These are phyloP conservation scores for Eutrema japonicum DNA, from an alignment of 345 rosid genomes.

Conservation along the genomic window DNA sequence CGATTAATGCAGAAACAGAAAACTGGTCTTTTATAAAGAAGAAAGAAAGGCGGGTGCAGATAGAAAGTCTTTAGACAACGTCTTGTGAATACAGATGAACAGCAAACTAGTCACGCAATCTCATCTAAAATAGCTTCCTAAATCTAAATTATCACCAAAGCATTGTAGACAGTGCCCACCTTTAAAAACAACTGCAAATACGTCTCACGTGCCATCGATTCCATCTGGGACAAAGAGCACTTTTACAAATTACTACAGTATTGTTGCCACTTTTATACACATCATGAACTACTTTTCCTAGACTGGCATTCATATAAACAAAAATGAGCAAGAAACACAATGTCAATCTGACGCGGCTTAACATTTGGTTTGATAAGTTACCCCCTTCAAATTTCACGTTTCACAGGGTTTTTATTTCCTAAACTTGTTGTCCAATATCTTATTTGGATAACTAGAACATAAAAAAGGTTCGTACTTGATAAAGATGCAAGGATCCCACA, in stretches of 20 bases:
- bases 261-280: conserved; percentile 28
- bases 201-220: conserved; percentile 93
- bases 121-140: conserved; percentile 33
- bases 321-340: conserved; percentile 20
- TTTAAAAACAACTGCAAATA: conserved; percentile 65
- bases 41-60: conserved; percentile 5
- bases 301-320: conserved; percentile 6
- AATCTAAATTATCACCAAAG: conserved; percentile 34
- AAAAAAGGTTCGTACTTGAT: conserved; percentile 61
- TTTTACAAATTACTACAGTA: conserved; percentile 41
- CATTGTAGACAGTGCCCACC: conserved; percentile 67
- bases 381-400: background rate
- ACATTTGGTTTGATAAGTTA: conserved; percentile 1
- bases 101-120: conserved; percentile 30
- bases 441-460: conserved; percentile 25
- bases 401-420: background rate
- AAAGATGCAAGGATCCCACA: conserved; percentile 66
- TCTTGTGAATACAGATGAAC: conserved; percentile 24
- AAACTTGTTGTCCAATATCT: background rate
- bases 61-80: background rate
- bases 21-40: conserved; percentile 14
- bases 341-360: conserved; percentile 3
- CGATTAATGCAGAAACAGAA: conserved; percentile 14
- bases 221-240: conserved; percentile 96
- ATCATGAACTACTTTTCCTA: conserved; percentile 28